These are phyloP conservation scores for Wickerhamiella infanticola DNA, from an alignment of 1,139 yeast species.

Conservation along the genomic window DNA sequence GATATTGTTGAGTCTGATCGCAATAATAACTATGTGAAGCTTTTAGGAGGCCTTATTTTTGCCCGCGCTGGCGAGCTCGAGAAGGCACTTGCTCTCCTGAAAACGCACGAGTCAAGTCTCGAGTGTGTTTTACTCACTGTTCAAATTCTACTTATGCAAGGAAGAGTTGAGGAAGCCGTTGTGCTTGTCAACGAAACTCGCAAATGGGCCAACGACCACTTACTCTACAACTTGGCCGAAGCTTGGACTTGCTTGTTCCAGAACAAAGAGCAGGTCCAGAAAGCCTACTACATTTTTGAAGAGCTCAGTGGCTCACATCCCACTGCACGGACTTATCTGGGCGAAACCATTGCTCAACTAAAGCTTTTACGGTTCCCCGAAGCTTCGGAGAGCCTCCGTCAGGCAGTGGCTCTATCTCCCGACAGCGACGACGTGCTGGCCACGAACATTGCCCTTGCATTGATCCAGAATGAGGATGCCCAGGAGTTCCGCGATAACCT, in stretches of 20 bases:
- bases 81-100: constrained; percentile 23
- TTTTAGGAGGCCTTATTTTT: constrained; percentile 23
- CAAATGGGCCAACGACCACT: constrained; percentile 47
- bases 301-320: constrained; percentile 37
- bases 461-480: constrained; percentile 33
- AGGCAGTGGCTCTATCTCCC: constrained; percentile 23
- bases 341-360: constrained; percentile 33
- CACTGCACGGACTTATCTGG: constrained; percentile 34
- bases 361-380: constrained; percentile 34
- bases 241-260: constrained; percentile 45
- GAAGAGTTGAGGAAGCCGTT: constrained; percentile 23
- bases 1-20: constrained; percentile 13
- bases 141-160: constrained; percentile 24
- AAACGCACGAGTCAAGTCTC: constrained; percentile 20
- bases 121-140: constrained; percentile 26
- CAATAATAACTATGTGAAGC: constrained; percentile 19
- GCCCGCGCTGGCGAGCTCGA: constrained; percentile 19
- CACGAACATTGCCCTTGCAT: constrained; percentile 40
- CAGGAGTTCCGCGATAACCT: constrained; percentile 26
- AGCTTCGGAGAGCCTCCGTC: constrained; percentile 31
- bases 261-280: constrained; percentile 45
- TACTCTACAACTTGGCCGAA: constrained; percentile 53
- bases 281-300: constrained; percentile 56
- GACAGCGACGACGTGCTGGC: constrained; percentile 36
- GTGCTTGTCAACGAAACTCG: constrained; percentile 24